Conservation (phyloP, 129 eudicot genomes). For the Flaveria sonorensis region DNA sequence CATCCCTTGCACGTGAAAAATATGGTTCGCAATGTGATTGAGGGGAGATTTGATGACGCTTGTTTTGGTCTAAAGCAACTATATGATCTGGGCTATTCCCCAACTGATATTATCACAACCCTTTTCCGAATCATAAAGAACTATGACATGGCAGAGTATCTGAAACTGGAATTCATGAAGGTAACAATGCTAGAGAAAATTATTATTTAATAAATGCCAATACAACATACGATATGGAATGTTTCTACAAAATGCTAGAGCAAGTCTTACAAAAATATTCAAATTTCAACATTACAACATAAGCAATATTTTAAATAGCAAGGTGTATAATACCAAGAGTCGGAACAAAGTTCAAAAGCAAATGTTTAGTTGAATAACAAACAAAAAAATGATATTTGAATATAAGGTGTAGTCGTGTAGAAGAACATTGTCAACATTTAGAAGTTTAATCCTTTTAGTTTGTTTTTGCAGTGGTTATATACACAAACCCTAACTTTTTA, state of each 20-base stretch:
- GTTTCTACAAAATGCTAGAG: constrained; percentile 15
- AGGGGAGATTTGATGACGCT: constrained; percentile 94
- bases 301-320: not conserved
- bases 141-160: constrained; percentile 92
- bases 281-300: not conserved
- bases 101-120: constrained; percentile 97
- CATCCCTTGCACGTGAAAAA: constrained; percentile 96
- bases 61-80: constrained; percentile 89
- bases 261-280: not conserved
- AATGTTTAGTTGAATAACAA: not conserved
- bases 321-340: not conserved
- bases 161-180: constrained; percentile 98
- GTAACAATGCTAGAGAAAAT: constrained; percentile 37
- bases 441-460: too few relatives aligned
- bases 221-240: not conserved
- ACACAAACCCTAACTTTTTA: too few relatives aligned
- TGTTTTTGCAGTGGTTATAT: too few relatives aligned
- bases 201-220: not conserved
- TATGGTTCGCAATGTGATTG: constrained; percentile 82
- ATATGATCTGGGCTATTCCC: constrained; percentile 95
- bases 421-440: not conserved
- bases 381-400: not conserved
- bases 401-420: constrained; percentile 11
- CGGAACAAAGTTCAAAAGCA: too few relatives aligned
- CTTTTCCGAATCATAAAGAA: constrained; percentile 92